These are phyloP conservation scores for Neurospora cerealis DNA, from an alignment of 495 filamentous ascomycete genomes.

Conservation along the genomic window DNA sequence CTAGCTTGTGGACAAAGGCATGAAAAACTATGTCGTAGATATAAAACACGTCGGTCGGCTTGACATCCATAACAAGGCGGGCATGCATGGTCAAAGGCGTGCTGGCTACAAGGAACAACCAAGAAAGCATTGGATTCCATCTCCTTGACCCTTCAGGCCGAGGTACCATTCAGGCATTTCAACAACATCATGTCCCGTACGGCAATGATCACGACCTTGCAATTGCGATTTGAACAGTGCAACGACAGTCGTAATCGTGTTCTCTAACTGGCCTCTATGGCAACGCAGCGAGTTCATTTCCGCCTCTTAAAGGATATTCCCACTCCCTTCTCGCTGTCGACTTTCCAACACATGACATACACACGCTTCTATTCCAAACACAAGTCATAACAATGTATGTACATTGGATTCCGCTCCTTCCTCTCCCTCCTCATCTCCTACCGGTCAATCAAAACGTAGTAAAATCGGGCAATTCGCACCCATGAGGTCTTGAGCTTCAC, in stretches of 20 bases:
- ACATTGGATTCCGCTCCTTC: neutral
- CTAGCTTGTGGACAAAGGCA: neutral
- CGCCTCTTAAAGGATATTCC: neutral
- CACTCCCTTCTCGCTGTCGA: neutral
- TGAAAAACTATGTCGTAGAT: neutral
- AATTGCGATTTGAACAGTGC: neutral
- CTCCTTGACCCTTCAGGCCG: neutral
- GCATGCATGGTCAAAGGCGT: neutral
- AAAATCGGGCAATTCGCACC: neutral
- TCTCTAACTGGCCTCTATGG: neutral
- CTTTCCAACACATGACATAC: neutral
- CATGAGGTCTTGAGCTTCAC: neutral
- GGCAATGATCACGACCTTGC: neutral
- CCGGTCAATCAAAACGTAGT: neutral
- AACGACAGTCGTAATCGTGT: neutral
- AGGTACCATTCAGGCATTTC: neutral
- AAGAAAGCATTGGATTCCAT: neutral
- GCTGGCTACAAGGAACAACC: neutral
- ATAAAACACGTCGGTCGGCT: neutral
- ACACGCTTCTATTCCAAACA: neutral
- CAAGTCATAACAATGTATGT: neutral
- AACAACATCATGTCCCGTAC: neutral
- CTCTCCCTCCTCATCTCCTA: neutral
- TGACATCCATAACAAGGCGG: neutral
- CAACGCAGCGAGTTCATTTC: neutral